Conservation (phyloP, 2,329 filamentous ascomycete genomes). For the Aspergillus flavus region DNA sequence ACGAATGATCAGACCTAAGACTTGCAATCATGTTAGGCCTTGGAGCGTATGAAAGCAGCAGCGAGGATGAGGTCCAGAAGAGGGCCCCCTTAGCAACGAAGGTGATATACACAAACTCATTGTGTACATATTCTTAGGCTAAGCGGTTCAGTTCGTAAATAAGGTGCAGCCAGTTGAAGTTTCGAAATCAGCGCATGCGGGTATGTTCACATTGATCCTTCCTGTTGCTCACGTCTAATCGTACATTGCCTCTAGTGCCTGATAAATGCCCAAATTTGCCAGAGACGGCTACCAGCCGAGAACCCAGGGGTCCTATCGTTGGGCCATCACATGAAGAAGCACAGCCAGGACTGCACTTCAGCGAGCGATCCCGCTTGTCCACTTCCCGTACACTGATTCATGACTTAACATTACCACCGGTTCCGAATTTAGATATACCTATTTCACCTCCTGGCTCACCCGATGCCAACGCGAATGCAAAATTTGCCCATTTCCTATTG, state of each 20-base stretch:
- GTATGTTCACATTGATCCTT: constrained; percentile 6
- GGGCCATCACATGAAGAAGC: constrained; percentile 37
- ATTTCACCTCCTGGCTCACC: constrained; percentile 51
- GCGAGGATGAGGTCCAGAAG: constrained; percentile 43
- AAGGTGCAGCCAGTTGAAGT: constrained; percentile 8
- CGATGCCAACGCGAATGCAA: constrained; percentile 51
- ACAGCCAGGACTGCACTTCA: constrained; percentile 14
- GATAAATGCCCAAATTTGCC: neutral
- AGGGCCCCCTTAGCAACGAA: constrained; percentile 20
- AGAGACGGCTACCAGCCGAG: constrained; percentile 12
- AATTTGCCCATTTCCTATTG: constrained; percentile 62
- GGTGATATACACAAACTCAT: constrained; percentile 19
- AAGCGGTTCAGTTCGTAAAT: constrained; percentile 15
- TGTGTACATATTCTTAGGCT: constrained; percentile 5
- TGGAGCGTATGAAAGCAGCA: constrained; percentile 48
- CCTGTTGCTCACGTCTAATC: neutral
- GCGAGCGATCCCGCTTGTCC: constrained; percentile 47
- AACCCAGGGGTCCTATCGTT: constrained; percentile 35
- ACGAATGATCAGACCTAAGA: neutral
- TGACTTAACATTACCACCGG: constrained; percentile 57
- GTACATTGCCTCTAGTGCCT: constrained; percentile 5
- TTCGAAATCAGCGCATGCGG: constrained; percentile 6
- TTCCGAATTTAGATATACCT: constrained; percentile 49
- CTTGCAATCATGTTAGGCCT: constrained; percentile 42
- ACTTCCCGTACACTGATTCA: constrained; percentile 54